These are phyloP conservation scores for Phaseolus lunatus DNA, from an alignment of 306 rosid species.

Conservation along the genomic window DNA sequence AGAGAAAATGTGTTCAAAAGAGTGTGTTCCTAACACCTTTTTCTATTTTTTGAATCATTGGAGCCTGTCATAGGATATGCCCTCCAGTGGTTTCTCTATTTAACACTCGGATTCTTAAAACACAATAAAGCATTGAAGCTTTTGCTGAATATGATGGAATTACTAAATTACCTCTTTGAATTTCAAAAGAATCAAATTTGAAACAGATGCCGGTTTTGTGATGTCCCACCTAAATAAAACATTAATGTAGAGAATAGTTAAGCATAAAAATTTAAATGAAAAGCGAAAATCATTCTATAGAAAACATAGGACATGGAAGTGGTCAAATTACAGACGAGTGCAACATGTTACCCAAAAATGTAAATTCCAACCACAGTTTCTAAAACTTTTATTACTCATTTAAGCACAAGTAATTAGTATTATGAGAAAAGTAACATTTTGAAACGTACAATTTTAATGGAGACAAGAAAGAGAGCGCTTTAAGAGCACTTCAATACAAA, in stretches of 20 bases:
- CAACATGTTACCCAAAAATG: conserved; percentile 12
- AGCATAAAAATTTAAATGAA: conserved; percentile 22
- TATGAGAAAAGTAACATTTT: conserved; percentile 1
- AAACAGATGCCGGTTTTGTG: conserved; percentile 74
- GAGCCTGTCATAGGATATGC: neutral
- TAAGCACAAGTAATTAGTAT: conserved; percentile 17
- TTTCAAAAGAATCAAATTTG: conserved; percentile 83
- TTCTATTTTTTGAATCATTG: too few species aligned
- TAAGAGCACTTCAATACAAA: conserved; percentile 21
- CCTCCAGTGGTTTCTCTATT: neutral
- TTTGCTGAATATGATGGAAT: conserved; percentile 27
- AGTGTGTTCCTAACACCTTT: too few species aligned
- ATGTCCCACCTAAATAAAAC: conserved; percentile 75
- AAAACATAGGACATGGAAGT: conserved; percentile 18
- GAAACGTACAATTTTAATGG: neutral
- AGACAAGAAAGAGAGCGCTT: neutral
- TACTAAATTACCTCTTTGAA: conserved; percentile 74
- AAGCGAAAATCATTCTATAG: conserved; percentile 8
- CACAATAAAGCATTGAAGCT: conserved; percentile 35
- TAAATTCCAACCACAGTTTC: conserved; percentile 14
- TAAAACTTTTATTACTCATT: neutral
- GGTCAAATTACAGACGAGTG: neutral
- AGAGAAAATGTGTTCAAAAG: too few species aligned
- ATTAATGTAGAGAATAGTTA: neutral
- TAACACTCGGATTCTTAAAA: conserved; percentile 1